Evolutionary conservation across 306 rosid genomes (phyloP), one percentile per base, ranked within the genome.

Genomic region (Cicer cuneatum): DNA sequence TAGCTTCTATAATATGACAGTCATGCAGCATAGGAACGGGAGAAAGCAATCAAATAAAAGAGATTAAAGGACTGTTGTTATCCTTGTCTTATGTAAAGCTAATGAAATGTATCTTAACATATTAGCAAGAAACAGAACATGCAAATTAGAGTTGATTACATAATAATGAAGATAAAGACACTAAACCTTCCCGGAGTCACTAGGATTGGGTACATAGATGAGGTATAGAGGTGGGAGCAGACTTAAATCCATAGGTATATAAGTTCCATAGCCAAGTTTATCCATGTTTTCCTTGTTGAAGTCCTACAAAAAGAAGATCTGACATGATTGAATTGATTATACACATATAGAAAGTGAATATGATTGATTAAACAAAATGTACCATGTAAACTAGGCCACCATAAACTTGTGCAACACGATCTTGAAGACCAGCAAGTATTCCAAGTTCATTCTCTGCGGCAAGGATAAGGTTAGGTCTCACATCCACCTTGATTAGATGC

Each of bases 351-450:
- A 70, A 69, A 69, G 19, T 11, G 49, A 51, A 54, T 29, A 2
- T 19, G 7, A 53, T 21, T 56, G 40, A 8, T n/a, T 11, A 7
- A 59, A 11, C 49, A 52, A n/a, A n/a, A 64, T 1, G 6, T 82
- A 94, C 99, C 99, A 94, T 92, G 89, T 85, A 74, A 77, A 94
- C 93, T 6, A 92, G 85, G 65, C 97, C 96, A 7, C 91, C 99
- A 11, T 94, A 91, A 59, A 92, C 95, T 78, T 94, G 99, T 0
- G 96, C 96, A 0, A 94, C 99, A 2, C 99, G 89, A 69, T 94
- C 99, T 69, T 94, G 99, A 69, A 94, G 99, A 69, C 99, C 97
- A 2, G 96, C 99, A 69, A 94, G 89, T 33, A 94, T 94, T n/a
- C 99, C 97, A 7, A 94, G 96, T 58, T 92, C 95, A 29, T 86